Evolutionary conservation across 495 filamentous ascomycete genomes (phyloP), one percentile per base, ranked within the genome.

Genomic region (Daldinia bambusicola): DNA sequence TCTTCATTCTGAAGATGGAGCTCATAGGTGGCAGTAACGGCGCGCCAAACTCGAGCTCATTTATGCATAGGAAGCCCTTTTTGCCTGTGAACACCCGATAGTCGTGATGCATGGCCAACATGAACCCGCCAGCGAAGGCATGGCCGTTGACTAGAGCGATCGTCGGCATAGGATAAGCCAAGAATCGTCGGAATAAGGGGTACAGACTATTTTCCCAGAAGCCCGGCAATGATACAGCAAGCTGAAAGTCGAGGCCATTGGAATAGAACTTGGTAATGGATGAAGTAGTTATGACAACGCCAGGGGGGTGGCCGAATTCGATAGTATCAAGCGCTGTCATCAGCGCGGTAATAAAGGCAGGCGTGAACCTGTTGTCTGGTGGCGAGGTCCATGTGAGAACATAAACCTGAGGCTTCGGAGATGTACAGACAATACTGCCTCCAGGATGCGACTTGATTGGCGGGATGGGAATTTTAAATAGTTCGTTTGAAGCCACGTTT

Each of bases 91-190:
- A 88, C 69, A 93, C 79, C 3, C 92, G 87, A 77, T 94, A 95
- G 78, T 95, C 92, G 81, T 93, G 91, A 78, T 91, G 89, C 90
- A 93, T 92, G 55, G 91, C 89, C 6, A 92, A 78, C 90, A 95
- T 93, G 67, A 93, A 80, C 34, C 91, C 92, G 38, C 85, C 92
- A 14, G 92, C 92, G 76, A 94, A 95, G 56, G 89, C 89, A 76
- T 95, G 92, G n/a, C 92, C 92, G 61, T 93, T 93, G 36, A 95
- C 55, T 1, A 93, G 80, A 13, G 90, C 88, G 52, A 95, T 77
- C 0, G 92, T 94, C n/a, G 92, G 92, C 92, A 94, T 94, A 32
- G 91, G 90, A 75, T 90, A 93, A 61, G 90, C 91, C 41, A 93
- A 69, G 5, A 92, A 78, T 4, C 90, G 77, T 16, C 78, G 70